phyloP scores from a whole-genome alignment of 441 rosid species.

The Arabidopsis lyrata region DNA sequence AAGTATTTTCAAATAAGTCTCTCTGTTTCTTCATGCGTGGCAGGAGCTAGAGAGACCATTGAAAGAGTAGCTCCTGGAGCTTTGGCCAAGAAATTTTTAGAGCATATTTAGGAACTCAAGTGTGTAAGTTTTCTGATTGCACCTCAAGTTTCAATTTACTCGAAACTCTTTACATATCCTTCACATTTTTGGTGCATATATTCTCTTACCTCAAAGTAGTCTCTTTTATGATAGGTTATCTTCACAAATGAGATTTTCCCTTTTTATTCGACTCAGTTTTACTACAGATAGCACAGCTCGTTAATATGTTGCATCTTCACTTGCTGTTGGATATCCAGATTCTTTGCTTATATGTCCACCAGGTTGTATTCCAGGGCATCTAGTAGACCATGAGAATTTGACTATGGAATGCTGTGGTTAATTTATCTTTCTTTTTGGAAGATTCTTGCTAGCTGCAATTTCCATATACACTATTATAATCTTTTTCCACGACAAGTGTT shows the following conservation, averaged over 20 bases:
- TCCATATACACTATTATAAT: too few relatives aligned
- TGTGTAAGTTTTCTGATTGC: too few relatives aligned
- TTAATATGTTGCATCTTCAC: background rate
- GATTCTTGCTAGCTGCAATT: too few relatives aligned
- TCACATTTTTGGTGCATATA: too few relatives aligned
- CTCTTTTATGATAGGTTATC: background rate
- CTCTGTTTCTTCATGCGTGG: constrained; percentile 25
- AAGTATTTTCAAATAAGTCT: too few relatives aligned
- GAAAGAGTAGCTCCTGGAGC: constrained; percentile 58
- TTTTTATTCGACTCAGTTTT: too few relatives aligned
- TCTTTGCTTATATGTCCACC: constrained; percentile 4
- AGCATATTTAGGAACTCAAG: too few relatives aligned
- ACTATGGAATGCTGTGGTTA: background rate
- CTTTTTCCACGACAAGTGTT: background rate
- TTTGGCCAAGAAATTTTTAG: too few relatives aligned
- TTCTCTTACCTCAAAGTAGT: too few relatives aligned
- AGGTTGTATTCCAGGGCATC: background rate
- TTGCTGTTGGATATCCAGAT: background rate
- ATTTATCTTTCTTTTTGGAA: background rate
- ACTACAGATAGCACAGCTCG: background rate
- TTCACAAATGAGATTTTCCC: background rate
- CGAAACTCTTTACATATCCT: too few relatives aligned
- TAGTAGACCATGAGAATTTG: background rate
- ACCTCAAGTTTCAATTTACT: too few relatives aligned
- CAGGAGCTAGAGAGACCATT: constrained; percentile 87